Base-by-base conservation (phyloP, 2,329 filamentous ascomycete genomes). In the Colletotrichum siamense region DNA sequence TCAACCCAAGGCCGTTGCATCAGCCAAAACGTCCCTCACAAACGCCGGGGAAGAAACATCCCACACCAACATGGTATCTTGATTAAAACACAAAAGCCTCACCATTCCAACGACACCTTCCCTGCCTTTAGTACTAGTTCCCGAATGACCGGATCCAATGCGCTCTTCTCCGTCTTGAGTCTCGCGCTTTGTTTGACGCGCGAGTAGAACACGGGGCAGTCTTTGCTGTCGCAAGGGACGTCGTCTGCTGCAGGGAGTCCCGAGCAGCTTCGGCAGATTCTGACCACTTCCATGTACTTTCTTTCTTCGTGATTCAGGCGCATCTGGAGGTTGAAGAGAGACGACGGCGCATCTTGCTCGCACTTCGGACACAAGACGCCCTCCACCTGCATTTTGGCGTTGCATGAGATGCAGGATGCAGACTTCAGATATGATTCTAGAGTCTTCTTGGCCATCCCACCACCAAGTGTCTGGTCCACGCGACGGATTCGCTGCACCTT, bases 341-440 rank as follows among this genome's bases (percentile, higher is more conserved):
- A 93, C 2, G 88, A 84, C 3, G 92, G 89, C n/a, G 87, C 84
- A 78, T 90, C 84, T 16, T 83, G 79, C 12, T 88, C 84, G 82
- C 95, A 96, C 13, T 83, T 79, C 2, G 81, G 81, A 83, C 95
- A 96, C 7, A 96, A 85, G 0, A 81, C 81, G 26, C 80, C 81
- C 64, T 84, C 81, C 52, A 79, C 76, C 76, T 72, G 79, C 66
- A 86, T 88, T 80, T 92, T 93, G 12, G 89, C 84, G 30, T 90
- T 88, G 84, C 97, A 99, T 18, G 96, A 90, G 7, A 96, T 85
- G 82, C 97, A 99, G 4, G 93, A 91, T 0, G 93, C 94, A 0
- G 93, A 93, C 78, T 92, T 94, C 93, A 99, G 94, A 85, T 98
- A 99, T n/a, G 92, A 94, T 82, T 99, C 97, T n/a, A 99, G 90